Evolutionary conservation across 2,329 filamentous ascomycete genomes (phyloP), one percentile per base, ranked within the genome.

Genomic region (Zymoseptoria brevis): DNA sequence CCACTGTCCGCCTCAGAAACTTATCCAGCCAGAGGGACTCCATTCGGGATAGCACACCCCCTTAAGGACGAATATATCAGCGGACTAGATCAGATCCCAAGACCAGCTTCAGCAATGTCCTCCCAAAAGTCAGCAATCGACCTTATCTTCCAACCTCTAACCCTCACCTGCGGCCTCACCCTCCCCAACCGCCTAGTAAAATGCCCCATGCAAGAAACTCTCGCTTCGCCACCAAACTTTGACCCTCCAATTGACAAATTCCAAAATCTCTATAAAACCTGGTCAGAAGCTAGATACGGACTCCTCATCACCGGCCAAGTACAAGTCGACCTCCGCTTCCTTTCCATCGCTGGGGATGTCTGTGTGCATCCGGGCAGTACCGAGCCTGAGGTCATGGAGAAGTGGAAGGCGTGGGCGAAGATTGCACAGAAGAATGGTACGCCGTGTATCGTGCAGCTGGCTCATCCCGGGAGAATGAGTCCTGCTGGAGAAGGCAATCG

Each of bases 181-280:
- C 68, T 76, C 13, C 69, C 68, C 6, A 75, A 75, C 41, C 69
- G 74, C 19, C 67, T 75, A 2, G 67, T 74, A 11, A 74, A 75
- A 76, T 84, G 72, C 75, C 79, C 4, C 78, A 83, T 24, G 73
- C 76, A 62, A 68, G 67, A 4, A 69, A 79, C 58, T 62, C 62
- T 70, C 21, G 68, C 71, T n/a, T 59, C 65, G 57, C 54, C 60
- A 11, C 70, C 69, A 1, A 64, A 67, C 53, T 69, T 66, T 48
- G 67, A 78, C 26, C 73, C 78, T 0, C 81, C 81, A 0, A 75
- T 75, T 11, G 66, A 76, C 6, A 69, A 73, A 1, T 72, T 81
- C 53, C 53, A 72, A 2, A 69, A 76, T 2, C 73, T 79, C 0
- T 87, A 87, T 64, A 70, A 72, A 1, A 67, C 72, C 63, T 87